A percentile compares a stretch with the other conserved stretches of the same genome.
phyloP scores from a whole-genome alignment of 176 grass and related monocot genomes.

The sorghum (Sorghum bicolor) region Sorghum_bicolor_NCBIv3 NC_012873.2:64885501-64886000 shows the following conservation, averaged over 20 bases:
- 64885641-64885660: not conserved
- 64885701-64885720: not conserved
- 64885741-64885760: not conserved
- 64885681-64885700: too few relatives aligned
- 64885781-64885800: not conserved
- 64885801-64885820: not conserved
- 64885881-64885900: not conserved
- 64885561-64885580: not conserved
- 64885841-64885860: slow-evolving; percentile 22
- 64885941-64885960: slow-evolving; percentile 59
- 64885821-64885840: not conserved
- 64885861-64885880: not conserved
- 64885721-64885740: not conserved
- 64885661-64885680: not conserved
- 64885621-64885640: not conserved
- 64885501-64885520: not conserved
- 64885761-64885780: not conserved
- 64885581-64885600: not conserved
- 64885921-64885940: slow-evolving; percentile 81
- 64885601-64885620: not conserved
- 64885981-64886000: not conserved
- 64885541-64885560: not conserved
- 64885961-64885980: slow-evolving; percentile 20
- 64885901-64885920: slow-evolving; percentile 42
- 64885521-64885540: not conserved